phyloP scores from a whole-genome alignment of 1,139 yeast genomes.

The Geotrichum restrictum region DNA sequence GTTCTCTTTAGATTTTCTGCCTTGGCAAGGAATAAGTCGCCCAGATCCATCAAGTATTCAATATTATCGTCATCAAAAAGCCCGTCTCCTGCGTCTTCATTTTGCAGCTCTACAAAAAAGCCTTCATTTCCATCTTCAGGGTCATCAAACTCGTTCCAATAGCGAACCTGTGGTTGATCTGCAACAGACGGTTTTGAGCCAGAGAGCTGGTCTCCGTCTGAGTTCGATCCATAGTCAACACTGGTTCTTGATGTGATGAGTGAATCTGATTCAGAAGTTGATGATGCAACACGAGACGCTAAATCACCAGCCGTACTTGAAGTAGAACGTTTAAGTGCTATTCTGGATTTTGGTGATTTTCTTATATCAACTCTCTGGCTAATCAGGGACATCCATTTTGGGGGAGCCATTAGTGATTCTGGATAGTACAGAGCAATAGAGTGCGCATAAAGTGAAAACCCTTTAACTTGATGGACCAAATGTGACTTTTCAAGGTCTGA shows the following conservation, averaged over 20 bases:
- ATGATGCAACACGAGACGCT: not conserved
- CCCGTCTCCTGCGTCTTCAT: conserved; percentile 28
- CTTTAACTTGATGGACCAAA: conserved; percentile 37
- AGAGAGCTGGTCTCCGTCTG: not conserved
- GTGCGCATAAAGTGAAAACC: conserved; percentile 39
- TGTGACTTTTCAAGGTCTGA: conserved; percentile 38
- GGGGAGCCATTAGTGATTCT: conserved; percentile 27
- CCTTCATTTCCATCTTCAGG: conserved; percentile 48
- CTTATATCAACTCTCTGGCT: conserved; percentile 38
- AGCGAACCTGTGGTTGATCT: conserved; percentile 43
- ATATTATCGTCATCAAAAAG: conserved; percentile 40
- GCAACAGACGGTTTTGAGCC: no score
- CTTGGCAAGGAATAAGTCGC: conserved; percentile 27
- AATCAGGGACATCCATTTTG: conserved; percentile 38
- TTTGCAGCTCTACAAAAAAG: conserved; percentile 36
- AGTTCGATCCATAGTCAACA: conserved; percentile 3
- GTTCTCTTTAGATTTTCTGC: conserved; percentile 19
- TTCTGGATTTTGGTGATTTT: conserved; percentile 27
- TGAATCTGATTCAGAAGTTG: not conserved
- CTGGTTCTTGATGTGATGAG: not conserved
- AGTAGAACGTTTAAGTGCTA: not conserved
- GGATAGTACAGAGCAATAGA: conserved; percentile 25
- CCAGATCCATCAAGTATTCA: conserved; percentile 33
- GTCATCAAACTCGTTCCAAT: conserved; percentile 73
- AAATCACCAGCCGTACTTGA: not conserved